phyloP scores from a whole-genome alignment of 1,284 basidiomycete species.

The Cryptococcus sp. region DNA sequence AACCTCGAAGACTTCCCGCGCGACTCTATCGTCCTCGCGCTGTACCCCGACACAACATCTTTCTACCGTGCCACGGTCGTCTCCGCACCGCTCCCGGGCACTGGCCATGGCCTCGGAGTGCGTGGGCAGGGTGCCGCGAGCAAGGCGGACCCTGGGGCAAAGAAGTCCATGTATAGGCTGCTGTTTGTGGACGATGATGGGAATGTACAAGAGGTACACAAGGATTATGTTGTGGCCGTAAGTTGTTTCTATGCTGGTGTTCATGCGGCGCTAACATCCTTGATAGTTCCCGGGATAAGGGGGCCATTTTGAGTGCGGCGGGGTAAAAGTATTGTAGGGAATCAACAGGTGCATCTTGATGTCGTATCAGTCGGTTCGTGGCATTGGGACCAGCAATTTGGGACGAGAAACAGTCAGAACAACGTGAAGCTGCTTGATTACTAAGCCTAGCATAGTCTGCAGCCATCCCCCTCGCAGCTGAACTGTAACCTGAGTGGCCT shows the following conservation, averaged over 20 bases:
- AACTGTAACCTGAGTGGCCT: no score
- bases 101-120: conserved; percentile 29
- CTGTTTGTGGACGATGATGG: conserved; percentile 48
- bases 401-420: no score
- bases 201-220: conserved; percentile 37
- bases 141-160: conserved; percentile 25
- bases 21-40: conserved; percentile 49
- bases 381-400: no score
- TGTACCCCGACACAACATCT: conserved; percentile 55
- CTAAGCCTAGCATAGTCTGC: no score
- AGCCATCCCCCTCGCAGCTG: no score
- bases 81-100: conserved; percentile 32
- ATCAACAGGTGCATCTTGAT: neutral
- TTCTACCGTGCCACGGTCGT: conserved; percentile 53
- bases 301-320: neutral
- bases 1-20: conserved; percentile 45
- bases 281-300: neutral
- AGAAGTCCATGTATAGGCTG: conserved; percentile 39
- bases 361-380: neutral
- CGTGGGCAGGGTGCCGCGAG: conserved; percentile 10
- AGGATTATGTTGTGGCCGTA: conserved; percentile 42
- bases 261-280: neutral
- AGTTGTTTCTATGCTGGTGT: conserved; percentile 12
- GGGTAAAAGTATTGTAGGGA: neutral
- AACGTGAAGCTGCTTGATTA: no score